phyloP scores from a whole-genome alignment of 768 basidiomycete genomes.

The Russula dissimulans region DNA sequence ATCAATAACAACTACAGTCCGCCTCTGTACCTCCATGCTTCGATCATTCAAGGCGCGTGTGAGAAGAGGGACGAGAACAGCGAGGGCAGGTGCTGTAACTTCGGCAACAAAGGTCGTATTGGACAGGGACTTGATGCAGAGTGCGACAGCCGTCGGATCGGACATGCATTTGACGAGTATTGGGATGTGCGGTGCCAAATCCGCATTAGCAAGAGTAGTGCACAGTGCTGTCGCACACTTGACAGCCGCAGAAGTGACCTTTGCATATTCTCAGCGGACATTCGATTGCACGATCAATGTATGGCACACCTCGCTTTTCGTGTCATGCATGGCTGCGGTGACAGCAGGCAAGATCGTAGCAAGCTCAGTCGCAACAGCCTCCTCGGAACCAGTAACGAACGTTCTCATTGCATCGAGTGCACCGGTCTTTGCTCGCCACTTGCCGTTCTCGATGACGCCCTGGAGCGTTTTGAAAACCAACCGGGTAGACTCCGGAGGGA shows the following conservation, averaged over 20 bases:
- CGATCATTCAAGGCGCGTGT: conserved; percentile 88
- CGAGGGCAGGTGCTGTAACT: conserved; percentile 92
- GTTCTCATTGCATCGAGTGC: conserved; percentile 77
- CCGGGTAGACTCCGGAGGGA: conserved; percentile 73
- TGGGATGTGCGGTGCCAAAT: conserved; percentile 82
- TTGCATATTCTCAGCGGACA: neutral
- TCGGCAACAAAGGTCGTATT: conserved; percentile 96
- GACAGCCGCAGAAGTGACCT: conserved; percentile 80
- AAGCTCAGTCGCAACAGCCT: conserved; percentile 75
- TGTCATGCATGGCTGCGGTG: conserved; percentile 91
- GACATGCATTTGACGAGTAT: conserved; percentile 92
- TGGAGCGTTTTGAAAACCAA: conserved; percentile 62
- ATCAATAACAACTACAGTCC: conserved; percentile 89
- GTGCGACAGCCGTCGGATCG: conserved; percentile 76
- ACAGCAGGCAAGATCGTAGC: conserved; percentile 77
- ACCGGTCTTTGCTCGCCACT: conserved; percentile 94
- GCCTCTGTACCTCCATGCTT: conserved; percentile 92
- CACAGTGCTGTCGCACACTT: conserved; percentile 89
- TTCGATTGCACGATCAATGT: conserved; percentile 3
- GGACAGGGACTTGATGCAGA: conserved; percentile 91
- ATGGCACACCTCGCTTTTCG: conserved; percentile 74
- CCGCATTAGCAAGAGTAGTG: conserved; percentile 85
- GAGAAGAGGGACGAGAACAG: conserved; percentile 88
- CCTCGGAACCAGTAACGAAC: conserved; percentile 60
- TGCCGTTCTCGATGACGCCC: conserved; percentile 69